Evolutionary conservation across 768 basidiomycete species (phyloP).

Genomic region (Tylopilus sp.): DNA sequence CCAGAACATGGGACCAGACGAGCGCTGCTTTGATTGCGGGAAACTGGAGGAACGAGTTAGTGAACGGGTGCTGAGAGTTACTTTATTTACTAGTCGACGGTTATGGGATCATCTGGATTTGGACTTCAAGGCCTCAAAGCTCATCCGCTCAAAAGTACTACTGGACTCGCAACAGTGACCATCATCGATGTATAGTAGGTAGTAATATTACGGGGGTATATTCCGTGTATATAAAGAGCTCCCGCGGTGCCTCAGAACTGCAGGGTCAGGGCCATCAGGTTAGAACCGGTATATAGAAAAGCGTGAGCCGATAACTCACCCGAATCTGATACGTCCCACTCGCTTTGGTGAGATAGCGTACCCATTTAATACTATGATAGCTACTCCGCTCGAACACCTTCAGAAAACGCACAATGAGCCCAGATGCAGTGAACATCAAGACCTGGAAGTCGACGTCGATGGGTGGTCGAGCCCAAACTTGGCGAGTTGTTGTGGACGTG

Average conservation of each 20-base stretch:
- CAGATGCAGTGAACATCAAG: conserved; percentile 97
- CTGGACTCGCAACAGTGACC: conserved; percentile 3
- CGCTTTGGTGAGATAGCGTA: conserved; percentile 90
- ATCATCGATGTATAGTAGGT: conserved; percentile 25
- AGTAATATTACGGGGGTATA: conserved; percentile 22
- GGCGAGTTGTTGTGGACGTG: conserved; percentile 85
- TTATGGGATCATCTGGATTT: conserved; percentile 26
- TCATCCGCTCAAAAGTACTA: neutral
- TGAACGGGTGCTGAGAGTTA: conserved; percentile 19
- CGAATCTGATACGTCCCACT: conserved; percentile 92
- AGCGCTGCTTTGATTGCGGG: conserved; percentile 11
- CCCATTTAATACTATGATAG: conserved; percentile 96
- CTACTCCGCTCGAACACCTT: conserved; percentile 97
- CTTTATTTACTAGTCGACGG: neutral
- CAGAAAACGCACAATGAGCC: conserved; percentile 92
- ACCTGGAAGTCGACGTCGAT: conserved; percentile 99
- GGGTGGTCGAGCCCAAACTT: conserved; percentile 97
- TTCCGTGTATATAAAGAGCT: conserved; percentile 18
- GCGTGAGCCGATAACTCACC: conserved; percentile 47
- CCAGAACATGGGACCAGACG: conserved; percentile 43
- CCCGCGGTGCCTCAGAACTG: conserved; percentile 26
- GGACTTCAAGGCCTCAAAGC: conserved; percentile 13
- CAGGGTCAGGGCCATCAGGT: neutral
- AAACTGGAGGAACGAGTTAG: conserved; percentile 9
- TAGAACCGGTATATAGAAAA: neutral